Percentiles rank a stretch among this genome's conserved stretches.
Evolutionary conservation across 192 early-diverging fungal genomes (phyloP).

Genomic region (Coemansia sp.): DNA sequence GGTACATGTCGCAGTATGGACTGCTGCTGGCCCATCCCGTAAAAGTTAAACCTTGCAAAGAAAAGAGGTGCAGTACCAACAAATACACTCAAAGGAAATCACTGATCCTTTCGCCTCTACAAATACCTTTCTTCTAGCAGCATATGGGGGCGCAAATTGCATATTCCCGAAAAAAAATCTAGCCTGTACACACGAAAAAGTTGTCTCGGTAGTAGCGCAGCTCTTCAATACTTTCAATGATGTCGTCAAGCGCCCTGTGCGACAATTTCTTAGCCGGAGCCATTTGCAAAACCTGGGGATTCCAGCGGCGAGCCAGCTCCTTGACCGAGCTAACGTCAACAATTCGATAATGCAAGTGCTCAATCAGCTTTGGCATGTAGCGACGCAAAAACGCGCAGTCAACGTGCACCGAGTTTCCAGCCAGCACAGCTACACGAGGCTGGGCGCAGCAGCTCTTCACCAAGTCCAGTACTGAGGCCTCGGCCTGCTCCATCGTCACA

Average conservation of each 20-base stretch:
- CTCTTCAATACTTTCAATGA: slow-evolving; percentile 87
- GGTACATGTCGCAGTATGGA: not conserved
- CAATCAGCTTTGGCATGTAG: slow-evolving; percentile 74
- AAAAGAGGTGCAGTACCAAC: not conserved
- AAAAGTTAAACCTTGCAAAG: not conserved
- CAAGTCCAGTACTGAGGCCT: slow-evolving; percentile 69
- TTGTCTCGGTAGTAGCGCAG: slow-evolving; percentile 68
- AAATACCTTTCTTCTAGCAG: not conserved
- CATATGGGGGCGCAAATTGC: not conserved
- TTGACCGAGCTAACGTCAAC: slow-evolving; percentile 90
- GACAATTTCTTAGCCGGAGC: slow-evolving; percentile 61
- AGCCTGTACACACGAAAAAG: slow-evolving; percentile 56
- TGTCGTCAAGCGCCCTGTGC: slow-evolving; percentile 90
- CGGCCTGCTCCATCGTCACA: slow-evolving; percentile 66
- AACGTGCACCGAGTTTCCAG: slow-evolving; percentile 92
- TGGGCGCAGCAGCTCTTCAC: slow-evolving; percentile 68
- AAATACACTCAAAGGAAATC: not conserved
- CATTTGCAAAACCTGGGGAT: slow-evolving; percentile 50
- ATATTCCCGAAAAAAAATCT: not conserved
- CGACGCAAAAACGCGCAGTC: slow-evolving; percentile 82
- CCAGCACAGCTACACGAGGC: slow-evolving; percentile 65
- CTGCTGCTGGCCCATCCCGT: not conserved
- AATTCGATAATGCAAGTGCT: slow-evolving; percentile 81
- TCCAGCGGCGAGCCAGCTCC: slow-evolving; percentile 83
- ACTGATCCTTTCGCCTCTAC: not conserved